Conservation (phyloP, 2,329 filamentous ascomycete species). For the Clonostachys chloroleuca region DNA sequence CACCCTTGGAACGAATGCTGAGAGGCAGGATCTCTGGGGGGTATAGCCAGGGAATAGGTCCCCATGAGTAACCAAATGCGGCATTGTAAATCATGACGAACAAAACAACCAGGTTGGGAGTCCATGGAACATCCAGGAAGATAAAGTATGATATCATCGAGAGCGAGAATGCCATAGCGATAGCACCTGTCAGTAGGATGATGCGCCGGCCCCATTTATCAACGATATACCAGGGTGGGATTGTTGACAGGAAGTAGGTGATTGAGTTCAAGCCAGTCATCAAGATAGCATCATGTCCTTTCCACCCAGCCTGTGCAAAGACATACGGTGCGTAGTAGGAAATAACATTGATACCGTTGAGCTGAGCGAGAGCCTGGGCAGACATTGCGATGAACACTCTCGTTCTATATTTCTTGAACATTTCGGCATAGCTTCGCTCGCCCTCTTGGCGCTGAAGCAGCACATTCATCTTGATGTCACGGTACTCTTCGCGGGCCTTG, state of each 20-base stretch:
- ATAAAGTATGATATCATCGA: conserved; percentile 94
- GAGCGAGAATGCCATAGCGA: conserved; percentile 84
- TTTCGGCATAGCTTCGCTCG: conserved; percentile 84
- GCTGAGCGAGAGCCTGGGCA: conserved; percentile 88
- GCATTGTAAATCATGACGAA: conserved; percentile 99
- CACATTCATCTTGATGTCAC: conserved; percentile 98
- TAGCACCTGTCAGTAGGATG: conserved; percentile 84
- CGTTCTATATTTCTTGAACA: conserved; percentile 90
- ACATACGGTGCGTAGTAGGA: conserved; percentile 97
- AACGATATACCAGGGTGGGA: conserved; percentile 96
- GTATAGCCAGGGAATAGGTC: conserved; percentile 96
- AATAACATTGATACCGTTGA: conserved; percentile 99
- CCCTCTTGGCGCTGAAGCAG: conserved; percentile 91
- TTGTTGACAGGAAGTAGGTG: conserved; percentile 85
- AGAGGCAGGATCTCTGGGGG: conserved; percentile 97
- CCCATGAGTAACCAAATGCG: conserved; percentile 92
- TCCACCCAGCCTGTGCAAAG: conserved; percentile 96
- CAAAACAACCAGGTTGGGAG: conserved; percentile 80
- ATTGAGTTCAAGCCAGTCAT: conserved; percentile 96
- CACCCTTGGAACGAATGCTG: conserved; percentile 94
- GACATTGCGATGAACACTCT: conserved; percentile 99
- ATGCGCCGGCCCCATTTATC: conserved; percentile 86
- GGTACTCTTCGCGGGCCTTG: conserved; percentile 91
- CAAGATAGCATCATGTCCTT: conserved; percentile 81
- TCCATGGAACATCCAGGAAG: conserved; percentile 74